These are phyloP conservation scores for Chloromonas sp. DNA, from an alignment of 163 green algal genomes.

Conservation along the genomic window DNA sequence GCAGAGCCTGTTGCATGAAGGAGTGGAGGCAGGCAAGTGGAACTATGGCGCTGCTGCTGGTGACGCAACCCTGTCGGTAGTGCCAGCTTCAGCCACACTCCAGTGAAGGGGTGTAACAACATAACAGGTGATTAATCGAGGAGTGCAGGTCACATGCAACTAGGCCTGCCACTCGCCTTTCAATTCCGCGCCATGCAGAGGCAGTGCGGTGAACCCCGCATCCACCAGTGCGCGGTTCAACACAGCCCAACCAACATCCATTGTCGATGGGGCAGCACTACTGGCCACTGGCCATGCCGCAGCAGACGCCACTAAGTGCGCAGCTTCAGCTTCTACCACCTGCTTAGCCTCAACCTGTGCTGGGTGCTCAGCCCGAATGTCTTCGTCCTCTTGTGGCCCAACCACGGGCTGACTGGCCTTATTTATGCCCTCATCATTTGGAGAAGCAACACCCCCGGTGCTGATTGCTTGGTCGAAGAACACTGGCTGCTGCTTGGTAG, in stretches of 20 bases:
- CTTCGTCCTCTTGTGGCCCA: too few relatives aligned
- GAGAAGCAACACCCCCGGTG: too few relatives aligned
- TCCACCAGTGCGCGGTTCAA: conserved; percentile 21
- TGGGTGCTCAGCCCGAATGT: too few relatives aligned
- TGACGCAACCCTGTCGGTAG: background rate
- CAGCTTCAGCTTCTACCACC: too few relatives aligned
- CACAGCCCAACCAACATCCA: background rate
- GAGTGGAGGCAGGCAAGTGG: background rate
- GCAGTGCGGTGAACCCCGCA: conserved; percentile 9
- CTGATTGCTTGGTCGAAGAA: too few relatives aligned
- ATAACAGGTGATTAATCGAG: background rate
- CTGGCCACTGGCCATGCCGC: too few relatives aligned
- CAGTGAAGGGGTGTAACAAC: background rate
- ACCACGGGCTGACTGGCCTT: too few relatives aligned
- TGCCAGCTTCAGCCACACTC: background rate
- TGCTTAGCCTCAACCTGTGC: too few relatives aligned
- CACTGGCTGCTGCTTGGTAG: too few relatives aligned
- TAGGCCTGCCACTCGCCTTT: background rate
- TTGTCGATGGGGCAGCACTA: too few relatives aligned
- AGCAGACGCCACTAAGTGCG: too few relatives aligned
- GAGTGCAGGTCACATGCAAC: background rate
- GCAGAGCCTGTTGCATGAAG: background rate
- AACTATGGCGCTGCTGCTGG: background rate
- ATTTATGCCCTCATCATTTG: too few relatives aligned
- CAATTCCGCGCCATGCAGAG: background rate